Percentiles rank a stretch among this genome's conserved stretches.
phyloP scores from a whole-genome alignment of 768 basidiomycete genomes.

The Auriculariales sp. region DNA sequence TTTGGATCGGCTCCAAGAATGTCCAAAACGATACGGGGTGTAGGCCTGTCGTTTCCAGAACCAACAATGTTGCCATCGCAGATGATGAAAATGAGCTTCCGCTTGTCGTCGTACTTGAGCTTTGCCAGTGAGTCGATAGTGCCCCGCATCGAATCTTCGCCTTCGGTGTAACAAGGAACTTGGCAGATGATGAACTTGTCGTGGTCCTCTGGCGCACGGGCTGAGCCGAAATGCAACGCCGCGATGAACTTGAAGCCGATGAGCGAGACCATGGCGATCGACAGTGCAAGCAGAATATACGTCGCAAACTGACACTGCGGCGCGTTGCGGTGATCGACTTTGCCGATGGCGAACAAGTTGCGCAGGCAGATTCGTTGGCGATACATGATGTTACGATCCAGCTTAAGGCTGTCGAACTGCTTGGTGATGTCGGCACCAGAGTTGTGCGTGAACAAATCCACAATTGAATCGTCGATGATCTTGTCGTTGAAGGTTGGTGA shows the following conservation, averaged over 20 bases:
- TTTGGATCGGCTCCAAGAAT: conserved; percentile 91
- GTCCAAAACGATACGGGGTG: conserved; percentile 90
- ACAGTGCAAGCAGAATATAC: conserved; percentile 81
- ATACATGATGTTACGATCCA: conserved; percentile 44
- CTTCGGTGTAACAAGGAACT: conserved; percentile 98
- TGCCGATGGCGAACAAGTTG: conserved; percentile 85
- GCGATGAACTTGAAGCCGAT: conserved; percentile 95
- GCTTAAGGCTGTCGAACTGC: conserved; percentile 40
- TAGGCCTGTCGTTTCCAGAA: conserved; percentile 90
- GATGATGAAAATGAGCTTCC: conserved; percentile 82
- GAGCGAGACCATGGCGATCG: conserved; percentile 83
- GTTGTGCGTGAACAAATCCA: conserved; percentile 40
- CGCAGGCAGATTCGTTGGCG: conserved; percentile 80
- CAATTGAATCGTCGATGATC: conserved; percentile 30
- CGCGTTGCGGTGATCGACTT: conserved; percentile 83
- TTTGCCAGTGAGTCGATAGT: conserved; percentile 92
- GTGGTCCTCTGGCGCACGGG: conserved; percentile 81
- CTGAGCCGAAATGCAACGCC: conserved; percentile 66
- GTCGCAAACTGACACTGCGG: conserved; percentile 84
- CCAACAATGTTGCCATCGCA: conserved; percentile 99
- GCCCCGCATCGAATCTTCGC: conserved; percentile 64
- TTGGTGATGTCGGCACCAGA: conserved; percentile 77
- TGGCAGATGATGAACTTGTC: conserved; percentile 98
- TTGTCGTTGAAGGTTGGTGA: conserved; percentile 55
- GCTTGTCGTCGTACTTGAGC: conserved; percentile 96